phyloP scores from a whole-genome alignment of 202 grass and related monocot species.

The Panicum virgatum region DNA sequence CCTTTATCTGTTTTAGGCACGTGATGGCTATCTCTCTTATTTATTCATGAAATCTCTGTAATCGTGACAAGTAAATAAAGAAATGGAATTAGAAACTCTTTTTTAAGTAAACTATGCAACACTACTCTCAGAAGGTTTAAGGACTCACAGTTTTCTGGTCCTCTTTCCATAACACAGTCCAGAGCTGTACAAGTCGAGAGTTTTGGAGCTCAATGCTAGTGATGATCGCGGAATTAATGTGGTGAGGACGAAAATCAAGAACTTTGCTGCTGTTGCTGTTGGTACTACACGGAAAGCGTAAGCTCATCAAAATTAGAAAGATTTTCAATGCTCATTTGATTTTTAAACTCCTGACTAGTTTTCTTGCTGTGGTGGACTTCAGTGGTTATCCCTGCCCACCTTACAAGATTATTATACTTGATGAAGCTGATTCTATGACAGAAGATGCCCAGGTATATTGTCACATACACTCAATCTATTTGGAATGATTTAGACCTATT shows the following conservation, averaged over 20 bases:
- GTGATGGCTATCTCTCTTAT: not conserved
- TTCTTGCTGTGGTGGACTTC: constrained; percentile 35
- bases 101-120: not conserved
- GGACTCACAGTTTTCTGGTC: not conserved
- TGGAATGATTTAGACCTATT: constrained; percentile 18
- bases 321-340: not conserved
- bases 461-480: constrained; percentile 5
- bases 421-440: constrained; percentile 99
- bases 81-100: constrained; percentile 5
- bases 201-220: constrained; percentile 98
- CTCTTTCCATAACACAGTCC: constrained; percentile 58
- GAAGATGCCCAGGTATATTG: constrained; percentile 95
- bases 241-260: constrained; percentile 93
- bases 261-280: constrained; percentile 97
- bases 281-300: constrained; percentile 61
- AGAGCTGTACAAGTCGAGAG: constrained; percentile 91
- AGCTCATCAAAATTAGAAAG: constrained; percentile 48
- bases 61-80: constrained; percentile 6
- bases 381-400: constrained; percentile 91
- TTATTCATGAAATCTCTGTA: not conserved
- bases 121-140: constrained; percentile 12
- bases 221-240: constrained; percentile 99
- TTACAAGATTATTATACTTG: constrained; percentile 95
- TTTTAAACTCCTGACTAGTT: constrained; percentile 39
- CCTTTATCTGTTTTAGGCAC: not conserved